Percentiles rank a stretch among this genome's conserved stretches.
phyloP scores from a whole-genome alignment of 495 filamentous ascomycete genomes.

The Cudoniella acicularis region DNA sequence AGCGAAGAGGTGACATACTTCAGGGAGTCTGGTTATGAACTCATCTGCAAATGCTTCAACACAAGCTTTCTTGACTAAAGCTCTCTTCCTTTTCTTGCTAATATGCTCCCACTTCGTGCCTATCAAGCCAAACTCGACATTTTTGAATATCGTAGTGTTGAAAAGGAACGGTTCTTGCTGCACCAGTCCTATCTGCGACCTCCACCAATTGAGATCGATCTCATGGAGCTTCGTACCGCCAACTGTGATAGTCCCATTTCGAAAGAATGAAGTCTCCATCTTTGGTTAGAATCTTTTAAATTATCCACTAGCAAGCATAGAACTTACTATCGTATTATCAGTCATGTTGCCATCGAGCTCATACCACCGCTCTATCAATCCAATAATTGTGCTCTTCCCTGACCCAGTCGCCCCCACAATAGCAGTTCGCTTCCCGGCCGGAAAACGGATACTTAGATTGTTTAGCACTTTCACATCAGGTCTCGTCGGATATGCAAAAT shows the following conservation, averaged over 20 bases:
- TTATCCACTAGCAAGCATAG: constrained; percentile 42
- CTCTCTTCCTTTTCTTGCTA: constrained; percentile 48
- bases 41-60: constrained; percentile 56
- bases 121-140: constrained; percentile 63
- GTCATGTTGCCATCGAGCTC: constrained; percentile 30
- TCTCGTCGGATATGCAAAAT: constrained; percentile 63
- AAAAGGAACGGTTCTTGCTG: constrained; percentile 67
- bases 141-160: constrained; percentile 63
- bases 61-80: constrained; percentile 54
- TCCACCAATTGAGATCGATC: constrained; percentile 57
- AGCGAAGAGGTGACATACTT: constrained; percentile 42
- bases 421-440: constrained; percentile 79
- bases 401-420: constrained; percentile 76
- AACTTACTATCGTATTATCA: constrained; percentile 17
- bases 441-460: constrained; percentile 50
- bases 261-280: constrained; percentile 16
- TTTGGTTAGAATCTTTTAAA: constrained; percentile 3
- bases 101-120: constrained; percentile 55
- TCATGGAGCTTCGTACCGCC: constrained; percentile 50
- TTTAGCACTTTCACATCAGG: constrained; percentile 54
- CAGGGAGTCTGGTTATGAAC: constrained; percentile 55
- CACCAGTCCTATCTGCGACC: constrained; percentile 57
- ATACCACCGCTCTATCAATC: constrained; percentile 57
- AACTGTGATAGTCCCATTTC: constrained; percentile 41
- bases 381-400: constrained; percentile 66